Percentiles rank a stretch among this genome's conserved stretches.
phyloP scores from a whole-genome alignment of 2,329 filamentous ascomycete genomes.

The Verticillium alfalfae region DNA sequence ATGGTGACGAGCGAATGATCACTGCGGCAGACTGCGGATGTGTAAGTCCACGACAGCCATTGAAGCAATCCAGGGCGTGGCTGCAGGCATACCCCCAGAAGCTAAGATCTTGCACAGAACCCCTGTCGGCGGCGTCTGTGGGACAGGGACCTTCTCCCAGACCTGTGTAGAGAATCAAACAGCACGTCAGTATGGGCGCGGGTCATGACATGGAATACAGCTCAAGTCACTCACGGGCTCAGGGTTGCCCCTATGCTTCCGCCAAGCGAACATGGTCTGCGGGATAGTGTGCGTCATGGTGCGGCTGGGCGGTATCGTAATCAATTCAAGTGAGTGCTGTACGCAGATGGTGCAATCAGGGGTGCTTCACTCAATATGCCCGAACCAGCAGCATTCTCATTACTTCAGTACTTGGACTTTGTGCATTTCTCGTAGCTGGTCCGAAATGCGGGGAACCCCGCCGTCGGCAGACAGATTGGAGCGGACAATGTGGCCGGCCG shows the following conservation, averaged over 20 bases:
- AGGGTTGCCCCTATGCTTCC: conserved; percentile 23
- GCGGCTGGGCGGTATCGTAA: background rate
- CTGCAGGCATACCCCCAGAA: conserved; percentile 17
- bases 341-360: no score
- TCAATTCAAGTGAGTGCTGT: no score
- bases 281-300: conserved; percentile 11
- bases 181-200: no score
- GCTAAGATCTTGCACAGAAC: conserved; percentile 26
- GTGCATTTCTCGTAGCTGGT: no score
- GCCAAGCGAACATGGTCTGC: conserved; percentile 26
- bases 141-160: conserved; percentile 20
- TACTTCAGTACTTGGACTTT: no score
- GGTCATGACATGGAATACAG: background rate
- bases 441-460: no score
- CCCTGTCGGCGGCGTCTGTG: conserved; percentile 15
- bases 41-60: background rate
- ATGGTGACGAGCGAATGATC: conserved; percentile 22
- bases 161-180: conserved; percentile 7
- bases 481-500: no score
- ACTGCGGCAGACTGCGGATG: conserved; percentile 20
- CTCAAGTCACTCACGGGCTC: conserved; percentile 13
- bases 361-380: no score
- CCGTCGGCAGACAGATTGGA: no score
- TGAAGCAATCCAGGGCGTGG: background rate
- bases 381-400: no score